Evolutionary conservation across 352 stramenopile genomes (phyloP).

Genomic region (Chrysophaeum taylorii): DNA sequence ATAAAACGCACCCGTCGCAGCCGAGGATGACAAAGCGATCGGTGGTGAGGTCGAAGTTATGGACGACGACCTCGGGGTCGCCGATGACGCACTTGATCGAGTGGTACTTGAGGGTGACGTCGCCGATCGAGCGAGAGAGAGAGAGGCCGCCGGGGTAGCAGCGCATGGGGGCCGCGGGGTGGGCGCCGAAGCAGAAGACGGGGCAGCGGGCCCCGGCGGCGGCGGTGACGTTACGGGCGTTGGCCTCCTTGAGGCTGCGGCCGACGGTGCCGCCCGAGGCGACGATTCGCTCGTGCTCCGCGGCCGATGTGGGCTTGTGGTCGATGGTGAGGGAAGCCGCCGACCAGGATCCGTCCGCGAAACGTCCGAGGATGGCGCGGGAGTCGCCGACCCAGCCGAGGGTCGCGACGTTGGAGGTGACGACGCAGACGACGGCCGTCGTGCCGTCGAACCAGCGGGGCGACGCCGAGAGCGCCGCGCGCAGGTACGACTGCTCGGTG

Average conservation of each 20-base stretch:
- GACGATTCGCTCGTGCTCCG: background rate
- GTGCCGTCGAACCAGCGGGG: conserved; percentile 14
- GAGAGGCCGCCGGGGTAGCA: conserved; percentile 12
- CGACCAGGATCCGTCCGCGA: background rate
- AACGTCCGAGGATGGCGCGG: background rate
- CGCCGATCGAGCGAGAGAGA: conserved; percentile 6
- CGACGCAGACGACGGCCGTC: background rate
- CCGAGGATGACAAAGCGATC: conserved; percentile 59
- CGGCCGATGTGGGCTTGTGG: background rate
- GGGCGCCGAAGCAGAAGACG: conserved; percentile 6
- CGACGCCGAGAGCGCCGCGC: conserved; percentile 9
- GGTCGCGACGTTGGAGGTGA: background rate
- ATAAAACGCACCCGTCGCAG: conserved; percentile 61
- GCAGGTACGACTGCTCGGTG: conserved; percentile 9
- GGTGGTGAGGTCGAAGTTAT: conserved; percentile 23
- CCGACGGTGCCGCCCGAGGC: background rate
- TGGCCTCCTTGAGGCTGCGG: conserved; percentile 6
- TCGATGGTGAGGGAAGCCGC: background rate
- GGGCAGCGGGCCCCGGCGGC: background rate
- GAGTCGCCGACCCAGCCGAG: conserved; percentile 14
- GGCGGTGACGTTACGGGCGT: too few species aligned
- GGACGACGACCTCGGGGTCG: conserved; percentile 39
- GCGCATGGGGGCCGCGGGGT: background rate
- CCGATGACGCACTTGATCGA: conserved; percentile 36
- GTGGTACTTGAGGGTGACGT: conserved; percentile 12